Base-by-base conservation (phyloP, 2,329 filamentous ascomycete genomes). In the Colletotrichum lentis region DNA sequence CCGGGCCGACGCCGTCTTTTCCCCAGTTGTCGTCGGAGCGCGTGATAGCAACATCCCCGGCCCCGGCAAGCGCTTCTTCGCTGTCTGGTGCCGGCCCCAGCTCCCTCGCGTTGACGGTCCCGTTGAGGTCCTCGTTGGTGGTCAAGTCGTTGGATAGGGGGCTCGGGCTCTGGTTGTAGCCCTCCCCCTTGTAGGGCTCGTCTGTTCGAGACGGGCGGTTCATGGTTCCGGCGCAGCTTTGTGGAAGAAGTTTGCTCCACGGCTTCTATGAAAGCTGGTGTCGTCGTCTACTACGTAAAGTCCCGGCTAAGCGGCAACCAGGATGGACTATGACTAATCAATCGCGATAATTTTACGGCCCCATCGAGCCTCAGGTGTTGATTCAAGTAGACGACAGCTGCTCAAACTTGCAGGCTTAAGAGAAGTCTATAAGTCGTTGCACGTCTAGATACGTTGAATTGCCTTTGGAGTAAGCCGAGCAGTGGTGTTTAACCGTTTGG, bases 81-180 rank as follows among this genome's bases (percentile, higher is more conserved):
- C 56, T 31, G 35, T 58, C 50, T 18, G 27, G 18, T 22, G 49
- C 65, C 8, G 54, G 35, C 44, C 22, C 57, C 35, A 56, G 24
- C 11, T 46, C 58, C 24, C 65, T 60, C 47, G 46, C 43, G 60
- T 82, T 84, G 54, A 80, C 81, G 64, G 82, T 74, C 57, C 78
- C 77, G 70, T 80, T 80, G 55, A 85, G 73, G 63, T 84, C 82
- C 58, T 80, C 80, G 54, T 80, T 78, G 22, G 83, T 85, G 6
- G 82, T 85, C 37, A 81, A 74, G 71, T 84, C 83, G 58, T 77
- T 77, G n/a, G 80, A 80, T 27, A 85, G 74, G 4, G 77, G 76
- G 70, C 79, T 76, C 3, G 83, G 83, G 68, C 76, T 84, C 73
- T 85, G 83, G 70, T 85, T 85, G 72, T 77, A 83, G 56, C 73